Evolutionary conservation across 202 grass and related monocot species (phyloP).

Genomic region (Carex arenaria): DNA sequence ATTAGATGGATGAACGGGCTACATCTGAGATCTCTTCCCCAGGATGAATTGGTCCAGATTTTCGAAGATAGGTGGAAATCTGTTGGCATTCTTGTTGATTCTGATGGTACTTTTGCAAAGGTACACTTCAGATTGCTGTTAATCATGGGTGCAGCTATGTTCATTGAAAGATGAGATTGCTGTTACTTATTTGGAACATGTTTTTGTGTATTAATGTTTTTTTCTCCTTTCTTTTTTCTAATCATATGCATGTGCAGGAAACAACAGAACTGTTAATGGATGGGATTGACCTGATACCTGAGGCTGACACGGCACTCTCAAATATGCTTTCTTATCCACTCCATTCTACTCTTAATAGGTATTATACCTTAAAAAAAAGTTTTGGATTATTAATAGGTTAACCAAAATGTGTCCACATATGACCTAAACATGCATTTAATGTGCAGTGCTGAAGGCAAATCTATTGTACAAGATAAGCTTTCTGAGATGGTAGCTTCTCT

Average conservation of each 20-base stretch:
- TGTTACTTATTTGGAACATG: slow-evolving; percentile 12
- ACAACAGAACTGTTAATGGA: slow-evolving; percentile 84
- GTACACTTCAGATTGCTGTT: slow-evolving; percentile 26
- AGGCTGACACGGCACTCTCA: slow-evolving; percentile 59
- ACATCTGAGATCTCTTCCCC: slow-evolving; percentile 72
- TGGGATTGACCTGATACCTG: slow-evolving; percentile 84
- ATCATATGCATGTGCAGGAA: slow-evolving; percentile 40
- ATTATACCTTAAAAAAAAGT: not conserved
- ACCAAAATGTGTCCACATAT: not conserved
- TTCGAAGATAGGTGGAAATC: slow-evolving; percentile 80
- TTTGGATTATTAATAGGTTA: not conserved
- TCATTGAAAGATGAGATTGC: not conserved
- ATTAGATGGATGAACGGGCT: slow-evolving; percentile 96
- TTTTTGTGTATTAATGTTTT: not conserved
- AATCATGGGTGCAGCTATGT: not conserved
- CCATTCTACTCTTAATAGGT: slow-evolving; percentile 78
- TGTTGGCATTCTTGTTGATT: slow-evolving; percentile 63
- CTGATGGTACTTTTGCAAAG: slow-evolving; percentile 70
- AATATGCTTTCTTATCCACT: slow-evolving; percentile 91
- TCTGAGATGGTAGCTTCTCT: slow-evolving; percentile 58
- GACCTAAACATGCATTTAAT: slow-evolving; percentile 6
- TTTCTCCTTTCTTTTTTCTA: slow-evolving; percentile 21
- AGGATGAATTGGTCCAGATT: slow-evolving; percentile 57
- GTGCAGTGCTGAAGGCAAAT: slow-evolving; percentile 73
- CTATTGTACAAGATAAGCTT: slow-evolving; percentile 85